Conservation (phyloP, 192 early-diverging fungal species). For the Spizellomyces punctatus region DNA sequence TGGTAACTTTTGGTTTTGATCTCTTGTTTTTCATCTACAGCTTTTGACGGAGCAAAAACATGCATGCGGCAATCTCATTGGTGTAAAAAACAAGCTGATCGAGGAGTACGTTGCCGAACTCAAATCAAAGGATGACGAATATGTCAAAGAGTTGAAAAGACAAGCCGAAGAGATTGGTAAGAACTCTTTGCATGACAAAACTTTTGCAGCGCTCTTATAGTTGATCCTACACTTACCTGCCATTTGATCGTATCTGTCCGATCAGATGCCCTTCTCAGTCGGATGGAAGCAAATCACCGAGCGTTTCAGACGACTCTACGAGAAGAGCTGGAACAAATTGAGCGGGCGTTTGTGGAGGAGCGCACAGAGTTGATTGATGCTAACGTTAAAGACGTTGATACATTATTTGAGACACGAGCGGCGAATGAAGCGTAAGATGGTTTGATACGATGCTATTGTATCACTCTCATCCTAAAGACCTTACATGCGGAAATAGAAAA, state of each 20-base stretch:
- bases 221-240: slow-evolving; percentile 1
- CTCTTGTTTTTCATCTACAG: no score
- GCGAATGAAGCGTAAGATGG: slow-evolving; percentile 49
- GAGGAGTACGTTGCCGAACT: slow-evolving; percentile 56
- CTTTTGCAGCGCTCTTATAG: background rate
- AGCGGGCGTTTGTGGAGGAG: slow-evolving; percentile 58
- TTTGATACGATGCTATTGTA: background rate
- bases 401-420: slow-evolving; percentile 44
- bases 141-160: slow-evolving; percentile 62
- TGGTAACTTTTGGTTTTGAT: no score
- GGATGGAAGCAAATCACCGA: slow-evolving; percentile 58
- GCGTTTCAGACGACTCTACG: slow-evolving; percentile 49
- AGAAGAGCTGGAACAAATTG: slow-evolving; percentile 60
- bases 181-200: background rate
- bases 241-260: background rate
- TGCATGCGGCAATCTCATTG: slow-evolving; percentile 47
- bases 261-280: slow-evolving; percentile 51
- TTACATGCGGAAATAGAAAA: slow-evolving; percentile 24
- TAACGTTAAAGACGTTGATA: slow-evolving; percentile 51
- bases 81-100: slow-evolving; percentile 54
- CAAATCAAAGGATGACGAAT: slow-evolving; percentile 62
- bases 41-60: slow-evolving; percentile 44
- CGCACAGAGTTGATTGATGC: slow-evolving; percentile 53
- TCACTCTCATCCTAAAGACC: background rate
- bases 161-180: slow-evolving; percentile 65